Evolutionary conservation across 2,329 filamentous ascomycete genomes (phyloP).

Genomic region (Periconia digitata): DNA sequence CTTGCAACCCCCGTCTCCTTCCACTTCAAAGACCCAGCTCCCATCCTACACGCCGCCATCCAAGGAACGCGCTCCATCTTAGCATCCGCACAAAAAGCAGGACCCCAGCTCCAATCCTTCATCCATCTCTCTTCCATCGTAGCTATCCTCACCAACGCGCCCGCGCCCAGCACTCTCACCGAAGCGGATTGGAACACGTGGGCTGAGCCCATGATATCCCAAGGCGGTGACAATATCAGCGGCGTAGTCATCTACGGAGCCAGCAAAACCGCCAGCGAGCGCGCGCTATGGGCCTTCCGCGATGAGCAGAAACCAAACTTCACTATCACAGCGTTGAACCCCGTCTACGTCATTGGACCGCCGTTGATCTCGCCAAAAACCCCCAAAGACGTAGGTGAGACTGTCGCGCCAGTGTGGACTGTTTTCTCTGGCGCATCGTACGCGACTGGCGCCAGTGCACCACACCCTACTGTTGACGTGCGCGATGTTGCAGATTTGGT

Average conservation of each 20-base stretch:
- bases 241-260: constrained; percentile 29
- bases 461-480: constrained; percentile 45
- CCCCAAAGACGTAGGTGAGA: constrained; percentile 35
- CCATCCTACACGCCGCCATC: constrained; percentile 22
- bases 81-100: constrained; percentile 22
- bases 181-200: constrained; percentile 28
- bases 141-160: constrained; percentile 7
- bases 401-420: constrained; percentile 35
- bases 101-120: constrained; percentile 27
- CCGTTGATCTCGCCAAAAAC: constrained; percentile 37
- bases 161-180: constrained; percentile 19
- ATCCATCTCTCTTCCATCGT: constrained; percentile 27
- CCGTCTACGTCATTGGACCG: constrained; percentile 47
- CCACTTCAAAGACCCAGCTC: constrained; percentile 20
- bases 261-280: constrained; percentile 30
- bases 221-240: constrained; percentile 25
- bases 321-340: constrained; percentile 45
- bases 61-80: constrained; percentile 24
- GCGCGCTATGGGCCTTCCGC: constrained; percentile 36
- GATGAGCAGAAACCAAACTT: constrained; percentile 43
- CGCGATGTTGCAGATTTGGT: constrained; percentile 49
- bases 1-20: constrained; percentile 23
- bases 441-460: constrained; percentile 21
- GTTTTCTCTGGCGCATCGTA: constrained; percentile 39
- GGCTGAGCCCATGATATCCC: constrained; percentile 23